A percentile compares a stretch with the other conserved stretches of the same genome.
These are phyloP conservation scores for Calophaca sinica DNA, from an alignment of 306 rosid genomes.

Conservation along the genomic window DNA sequence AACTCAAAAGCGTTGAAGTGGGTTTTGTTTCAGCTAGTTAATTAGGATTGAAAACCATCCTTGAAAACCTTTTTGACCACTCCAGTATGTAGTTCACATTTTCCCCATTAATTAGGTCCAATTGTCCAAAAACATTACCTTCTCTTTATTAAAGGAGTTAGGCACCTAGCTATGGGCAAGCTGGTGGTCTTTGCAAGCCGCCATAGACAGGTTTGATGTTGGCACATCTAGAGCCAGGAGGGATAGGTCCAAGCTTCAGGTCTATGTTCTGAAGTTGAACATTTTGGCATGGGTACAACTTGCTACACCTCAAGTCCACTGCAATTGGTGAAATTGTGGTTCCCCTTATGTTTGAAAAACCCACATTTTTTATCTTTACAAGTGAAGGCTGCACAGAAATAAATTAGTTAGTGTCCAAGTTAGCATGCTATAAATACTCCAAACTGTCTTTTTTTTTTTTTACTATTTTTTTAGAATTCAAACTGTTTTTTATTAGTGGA, in stretches of 20 bases:
- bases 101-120: neutral
- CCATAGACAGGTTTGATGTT: constrained; percentile 51
- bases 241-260: constrained; percentile 38
- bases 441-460: neutral
- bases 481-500: no score
- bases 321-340: constrained; percentile 54
- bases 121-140: neutral
- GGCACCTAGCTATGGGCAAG: constrained; percentile 11
- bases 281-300: constrained; percentile 59
- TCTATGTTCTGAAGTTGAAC: constrained; percentile 55
- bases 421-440: constrained; percentile 8
- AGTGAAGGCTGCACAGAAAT: constrained; percentile 63
- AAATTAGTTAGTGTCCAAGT: constrained; percentile 6
- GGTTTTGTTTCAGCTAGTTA: constrained; percentile 14
- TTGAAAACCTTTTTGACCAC: no score
- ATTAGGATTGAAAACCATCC: no score
- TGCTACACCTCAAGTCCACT: constrained; percentile 70
- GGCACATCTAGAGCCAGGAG: constrained; percentile 48
- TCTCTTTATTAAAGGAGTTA: neutral
- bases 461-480: no score
- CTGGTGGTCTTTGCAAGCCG: constrained; percentile 57
- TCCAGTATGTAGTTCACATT: neutral
- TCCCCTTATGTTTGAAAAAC: constrained; percentile 58
- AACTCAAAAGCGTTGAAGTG: neutral
- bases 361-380: constrained; percentile 54